Evolutionary conservation across 1,284 basidiomycete species (phyloP), one percentile per base, ranked within the genome.

Genomic region (Trametes pubescens): DNA sequence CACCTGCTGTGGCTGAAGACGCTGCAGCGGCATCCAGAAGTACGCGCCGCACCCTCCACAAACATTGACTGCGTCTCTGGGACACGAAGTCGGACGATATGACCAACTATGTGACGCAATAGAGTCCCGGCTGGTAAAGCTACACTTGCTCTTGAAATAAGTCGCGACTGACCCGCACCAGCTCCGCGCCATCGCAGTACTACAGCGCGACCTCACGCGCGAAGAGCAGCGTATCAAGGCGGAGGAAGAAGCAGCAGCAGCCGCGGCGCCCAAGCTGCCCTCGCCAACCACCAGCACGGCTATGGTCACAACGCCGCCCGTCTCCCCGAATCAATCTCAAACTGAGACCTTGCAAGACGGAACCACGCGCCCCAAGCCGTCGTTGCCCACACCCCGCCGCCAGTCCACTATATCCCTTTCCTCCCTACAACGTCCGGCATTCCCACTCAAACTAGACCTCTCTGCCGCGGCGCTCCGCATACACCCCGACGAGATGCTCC

Each of bases 101-200:
- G 90, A 93, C 70, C 90, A 91, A 69, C 70, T 93, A 8, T 92
- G 90, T 67, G 91, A 93, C 71, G 80, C 85, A 2, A 84, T 93
- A 56, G 91, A 93, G 72, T 82, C 85, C 40, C 86, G 87, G 58
- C 72, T 93, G 65, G 91, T 88, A 73, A 75, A 86, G 69, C 72
- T 40, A 21, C 49, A 37, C 46, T 49, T 46, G 43, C n/a, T n/a
- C 32, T 6, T 8, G 8, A 6, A 26, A 22, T 21, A 3, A 13
- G 5, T 16, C 13, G 13, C 35, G 7, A 26, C 35, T 38, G 37
- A 55, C 24, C 10, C 3, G 9, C 16, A 14, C 0, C 64, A 93
- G 91, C 77, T 87, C 51, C 86, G 85, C 58, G 88, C 91, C 3
- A 89, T 93, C 46, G 82, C 86, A 22, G 82, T 90, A 32, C 78